Evolutionary conservation across 257 asterid genomes (phyloP), one percentile per base, ranked within the genome.

Genomic region (Nicotiana benthamiana): DNA sequence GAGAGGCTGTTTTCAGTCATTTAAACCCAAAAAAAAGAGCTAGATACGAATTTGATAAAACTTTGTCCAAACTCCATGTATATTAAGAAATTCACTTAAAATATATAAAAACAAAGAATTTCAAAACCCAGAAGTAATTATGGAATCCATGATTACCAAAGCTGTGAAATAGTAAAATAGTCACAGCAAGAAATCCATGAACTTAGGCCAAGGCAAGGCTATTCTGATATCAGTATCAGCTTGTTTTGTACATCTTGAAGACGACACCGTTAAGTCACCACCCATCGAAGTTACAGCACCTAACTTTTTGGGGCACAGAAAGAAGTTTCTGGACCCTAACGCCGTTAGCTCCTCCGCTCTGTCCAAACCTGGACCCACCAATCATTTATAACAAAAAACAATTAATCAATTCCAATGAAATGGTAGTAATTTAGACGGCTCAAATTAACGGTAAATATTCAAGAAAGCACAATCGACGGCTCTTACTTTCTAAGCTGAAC

Each of bases 401-500:
- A 40, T 68, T 18, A 24, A 61, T 79, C 75, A 61, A 27, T 22
- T 43, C 62, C 62, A 9, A 40, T 63, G 24, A 26, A 79, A 46
- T 48, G 13, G 40, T 15, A 59, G 22, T 36, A 28, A 53, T 20
- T n/a, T 2, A 7, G 18, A 80, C 46, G 84, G 83, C 32, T 77
- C 57, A 80, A 86, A 68, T 76, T 6, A n/a, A 27, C 4, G n/a
- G 11, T 27, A 34, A 16, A 17, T 56, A 48, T 34, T 24, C 15
- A 61, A 61, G 54, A 9, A 30, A 52, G 9, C 27, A 17, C 26
- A 63, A 63, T 78, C 74, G 36, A 24, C 28, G 59, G 30, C 3
- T 20, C 98, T 88, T 87, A 95, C 99, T 91, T 81, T 92, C 97
- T 67, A 95, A 83, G 90, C 99, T 92, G 81, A 95, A 95, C 80